Conservation (phyloP, 2,329 filamentous ascomycete genomes). For the Xylaria sp. region DNA sequence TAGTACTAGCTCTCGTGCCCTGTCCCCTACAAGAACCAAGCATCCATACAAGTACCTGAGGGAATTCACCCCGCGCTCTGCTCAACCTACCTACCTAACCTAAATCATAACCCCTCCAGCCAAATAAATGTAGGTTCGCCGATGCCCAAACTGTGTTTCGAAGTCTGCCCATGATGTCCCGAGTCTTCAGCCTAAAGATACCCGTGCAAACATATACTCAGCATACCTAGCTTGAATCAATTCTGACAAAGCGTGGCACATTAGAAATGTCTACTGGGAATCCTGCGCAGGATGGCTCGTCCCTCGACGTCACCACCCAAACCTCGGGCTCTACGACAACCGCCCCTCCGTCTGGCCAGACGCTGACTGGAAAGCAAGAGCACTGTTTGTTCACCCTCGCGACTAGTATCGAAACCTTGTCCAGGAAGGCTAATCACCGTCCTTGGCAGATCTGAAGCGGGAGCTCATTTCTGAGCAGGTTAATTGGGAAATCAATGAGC, state of each 20-base stretch:
- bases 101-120: background rate
- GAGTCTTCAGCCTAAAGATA: background rate
- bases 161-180: background rate
- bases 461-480: conserved; percentile 94
- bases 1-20: background rate
- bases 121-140: conserved; percentile 23
- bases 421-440: conserved; percentile 38
- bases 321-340: conserved; percentile 22
- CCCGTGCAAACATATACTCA: background rate
- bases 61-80: conserved; percentile 30
- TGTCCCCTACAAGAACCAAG: background rate
- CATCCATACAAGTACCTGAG: background rate
- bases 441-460: conserved; percentile 82
- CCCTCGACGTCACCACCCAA: conserved; percentile 36
- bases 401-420: background rate
- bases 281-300: conserved; percentile 42
- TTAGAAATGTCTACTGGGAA: conserved; percentile 43
- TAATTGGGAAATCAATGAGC: conserved; percentile 87
- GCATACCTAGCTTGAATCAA: conserved; percentile 3
- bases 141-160: conserved; percentile 1
- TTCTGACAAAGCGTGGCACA: conserved; percentile 14
- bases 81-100: background rate
- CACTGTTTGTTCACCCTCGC: conserved; percentile 74
- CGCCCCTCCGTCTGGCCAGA: conserved; percentile 54
- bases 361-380: conserved; percentile 94